Evolutionary conservation across 2,329 filamentous ascomycete genomes (phyloP), one percentile per base, ranked within the genome.

Genomic region (Zymoseptoria passerinii): DNA sequence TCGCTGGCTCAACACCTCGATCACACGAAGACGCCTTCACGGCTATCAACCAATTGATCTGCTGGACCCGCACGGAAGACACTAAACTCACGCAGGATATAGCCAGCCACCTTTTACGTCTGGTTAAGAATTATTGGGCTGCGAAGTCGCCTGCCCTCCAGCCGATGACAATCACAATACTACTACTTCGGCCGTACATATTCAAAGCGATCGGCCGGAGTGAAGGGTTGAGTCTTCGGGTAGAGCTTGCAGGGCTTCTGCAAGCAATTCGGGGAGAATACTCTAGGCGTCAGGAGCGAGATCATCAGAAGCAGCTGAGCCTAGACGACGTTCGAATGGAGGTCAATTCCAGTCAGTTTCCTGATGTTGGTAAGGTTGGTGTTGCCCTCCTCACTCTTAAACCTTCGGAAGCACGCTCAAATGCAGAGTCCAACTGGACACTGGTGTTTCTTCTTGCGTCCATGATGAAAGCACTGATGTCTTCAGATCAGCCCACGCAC

Each of bases 251-350:
- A 62, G 81, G 82, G n/a, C 73, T 96, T 1, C 70, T 85, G 35
- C 86, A 91, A 50, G 78, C 81, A 3, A 74, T 99, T n/a, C 87
- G 86, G 76, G 76, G 76, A 8, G 92, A 96, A 67, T 97, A 97
- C 72, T 79, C 83, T 3, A 85, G 80, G 63, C 82, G 90, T 60
- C 79, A 84, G 40, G 84, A 88, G 52, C 83, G 84, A 59, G 85
- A 89, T 52, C 35, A 44, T 16, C 35, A 44, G 16, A 44, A 44
- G 35, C 83, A 86, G 44, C 78, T 97, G 9, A 87, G 90, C 63
- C 75, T 95, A n/a, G 84, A 89, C 60, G 89, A 96, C 66, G 70
- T 96, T 68, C 79, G 51, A 65, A 77, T 65, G 70, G 79, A 67
- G 65, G 55, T 63, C 56, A 58, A 54, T 20, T 16, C 40, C 4